Evolutionary conservation across 805 yeast species (phyloP).

Genomic region (Spathaspora gorwiae): DNA sequence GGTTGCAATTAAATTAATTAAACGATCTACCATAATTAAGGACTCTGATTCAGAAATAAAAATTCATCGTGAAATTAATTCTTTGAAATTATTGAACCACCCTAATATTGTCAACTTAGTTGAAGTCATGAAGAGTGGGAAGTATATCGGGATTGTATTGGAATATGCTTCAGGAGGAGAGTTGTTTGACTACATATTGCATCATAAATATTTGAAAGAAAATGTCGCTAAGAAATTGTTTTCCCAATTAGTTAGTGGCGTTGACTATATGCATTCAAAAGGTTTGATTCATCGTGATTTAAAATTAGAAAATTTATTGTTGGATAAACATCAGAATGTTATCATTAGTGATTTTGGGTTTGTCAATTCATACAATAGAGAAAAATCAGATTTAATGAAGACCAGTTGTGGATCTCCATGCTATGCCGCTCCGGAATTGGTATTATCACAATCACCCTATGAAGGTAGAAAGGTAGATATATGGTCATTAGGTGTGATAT

Average conservation of each 20-base stretch:
- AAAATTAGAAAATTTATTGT: conserved; percentile 66
- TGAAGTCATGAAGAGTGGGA: conserved; percentile 89
- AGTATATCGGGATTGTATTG: conserved; percentile 91
- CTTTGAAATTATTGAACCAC: conserved; percentile 78
- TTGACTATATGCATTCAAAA: conserved; percentile 78
- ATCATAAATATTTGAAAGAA: conserved; percentile 83
- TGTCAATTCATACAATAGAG: conserved; percentile 73
- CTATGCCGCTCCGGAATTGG: conserved; percentile 97
- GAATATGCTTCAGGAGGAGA: conserved; percentile 99
- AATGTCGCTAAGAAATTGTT: conserved; percentile 79
- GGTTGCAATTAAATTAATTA: conserved; percentile 89
- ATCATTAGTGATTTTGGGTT: conserved; percentile 91
- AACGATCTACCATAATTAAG: conserved; percentile 82
- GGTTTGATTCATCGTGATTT: conserved; percentile 78
- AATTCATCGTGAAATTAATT: conserved; percentile 89
- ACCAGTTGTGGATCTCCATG: conserved; percentile 98
- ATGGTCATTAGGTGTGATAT: conserved; percentile 94
- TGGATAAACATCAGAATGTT: conserved; percentile 83
- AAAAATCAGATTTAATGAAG: conserved; percentile 72
- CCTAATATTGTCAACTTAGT: conserved; percentile 91
- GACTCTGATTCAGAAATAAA: conserved; percentile 84
- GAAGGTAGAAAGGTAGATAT: conserved; percentile 92
- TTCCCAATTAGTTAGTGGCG: conserved; percentile 92
- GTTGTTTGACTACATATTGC: conserved; percentile 85
- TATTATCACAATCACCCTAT: conserved; percentile 79